Evolutionary conservation across 352 stramenopile species (phyloP), one percentile per base, ranked within the genome.

Genomic region (Saprolegnia diclina): DNA sequence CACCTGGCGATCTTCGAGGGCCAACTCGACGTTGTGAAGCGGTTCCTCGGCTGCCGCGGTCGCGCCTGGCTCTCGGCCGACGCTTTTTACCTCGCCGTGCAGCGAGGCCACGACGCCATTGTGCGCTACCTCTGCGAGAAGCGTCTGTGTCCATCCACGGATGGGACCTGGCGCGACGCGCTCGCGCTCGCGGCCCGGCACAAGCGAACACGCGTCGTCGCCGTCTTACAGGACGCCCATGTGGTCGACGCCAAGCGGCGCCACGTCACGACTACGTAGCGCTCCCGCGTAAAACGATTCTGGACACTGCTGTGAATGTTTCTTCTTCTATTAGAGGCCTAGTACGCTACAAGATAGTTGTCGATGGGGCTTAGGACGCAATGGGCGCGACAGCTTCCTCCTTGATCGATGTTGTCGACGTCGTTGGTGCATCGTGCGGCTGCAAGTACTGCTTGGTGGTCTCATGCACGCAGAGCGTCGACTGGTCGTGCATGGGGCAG

Each of bases 401-500:
- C 29, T 35, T 35, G 42, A 14, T 45, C 38, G 38, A 16, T 14
- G 7, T 45, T 45, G 38, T 16, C 38, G 38, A 14, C 38, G 38
- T 45, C 38, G 38, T 14, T 45, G 38, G 38, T 14, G n/a, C 38
- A 16, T 54, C 18, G 24, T 35, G 3, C 37, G 61, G 29, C 11
- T 35, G 32, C n/a, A 69, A 53, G 26, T 63, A 69, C 29, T 69
- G 50, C 38, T 61, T 69, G 6, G 50, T 69, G 3, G 42, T 22
- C 38, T 69, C 63, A n/a, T 69, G 63, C 14, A 69, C 26, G 26
- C 63, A 69, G 18, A 69, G 29, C n/a, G 54, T 52, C 13, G 63
- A 69, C 10, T 61, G 24, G 62, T 69, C 63, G 29, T 69, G 63
- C 11, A 21, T 42, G 11, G 50, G 0, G 53, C 63, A 69, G 45